A percentile compares a stretch with the other conserved stretches of the same genome.
Conservation (phyloP, 352 stramenopile species). For the Globisporangium parvum region DNA sequence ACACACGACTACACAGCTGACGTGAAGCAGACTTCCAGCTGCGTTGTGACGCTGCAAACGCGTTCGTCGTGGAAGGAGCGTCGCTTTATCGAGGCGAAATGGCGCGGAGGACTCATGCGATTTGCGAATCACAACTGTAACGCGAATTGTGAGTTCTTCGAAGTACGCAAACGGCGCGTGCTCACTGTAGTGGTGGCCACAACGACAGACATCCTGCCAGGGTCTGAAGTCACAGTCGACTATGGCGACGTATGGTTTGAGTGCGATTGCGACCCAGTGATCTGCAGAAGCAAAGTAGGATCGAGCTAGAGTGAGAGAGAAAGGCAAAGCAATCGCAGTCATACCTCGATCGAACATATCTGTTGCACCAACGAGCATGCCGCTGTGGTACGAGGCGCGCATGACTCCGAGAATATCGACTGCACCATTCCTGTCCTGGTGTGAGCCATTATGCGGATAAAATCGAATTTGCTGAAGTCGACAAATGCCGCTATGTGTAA, state of each 20-base stretch:
- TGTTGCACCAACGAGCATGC: too few relatives aligned
- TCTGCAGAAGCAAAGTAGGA: neutral
- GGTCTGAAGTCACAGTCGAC: neutral
- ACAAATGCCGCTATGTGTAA: too few relatives aligned
- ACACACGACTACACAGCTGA: neutral
- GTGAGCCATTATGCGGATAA: too few relatives aligned
- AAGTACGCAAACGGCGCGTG: constrained; percentile 2
- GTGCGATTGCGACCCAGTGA: neutral
- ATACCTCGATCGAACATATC: too few relatives aligned
- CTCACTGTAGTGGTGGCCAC: neutral
- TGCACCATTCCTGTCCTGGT: too few relatives aligned
- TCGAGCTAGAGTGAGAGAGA: too few relatives aligned
- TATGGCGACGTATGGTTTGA: neutral
- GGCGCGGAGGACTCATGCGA: constrained; percentile 1
- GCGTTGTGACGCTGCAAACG: neutral
- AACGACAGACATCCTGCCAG: neutral
- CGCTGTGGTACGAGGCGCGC: too few relatives aligned
- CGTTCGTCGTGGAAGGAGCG: neutral
- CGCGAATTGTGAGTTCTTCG: constrained; percentile 6
- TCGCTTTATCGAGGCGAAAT: constrained; percentile 3
- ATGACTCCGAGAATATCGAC: too few relatives aligned
- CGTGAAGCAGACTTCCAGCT: neutral
- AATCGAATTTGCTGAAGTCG: too few relatives aligned
- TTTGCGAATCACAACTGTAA: constrained; percentile 10
- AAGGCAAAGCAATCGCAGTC: too few relatives aligned